Conservation (phyloP, 257 asterid species). For the Phtheirospermum japonicum region DNA sequence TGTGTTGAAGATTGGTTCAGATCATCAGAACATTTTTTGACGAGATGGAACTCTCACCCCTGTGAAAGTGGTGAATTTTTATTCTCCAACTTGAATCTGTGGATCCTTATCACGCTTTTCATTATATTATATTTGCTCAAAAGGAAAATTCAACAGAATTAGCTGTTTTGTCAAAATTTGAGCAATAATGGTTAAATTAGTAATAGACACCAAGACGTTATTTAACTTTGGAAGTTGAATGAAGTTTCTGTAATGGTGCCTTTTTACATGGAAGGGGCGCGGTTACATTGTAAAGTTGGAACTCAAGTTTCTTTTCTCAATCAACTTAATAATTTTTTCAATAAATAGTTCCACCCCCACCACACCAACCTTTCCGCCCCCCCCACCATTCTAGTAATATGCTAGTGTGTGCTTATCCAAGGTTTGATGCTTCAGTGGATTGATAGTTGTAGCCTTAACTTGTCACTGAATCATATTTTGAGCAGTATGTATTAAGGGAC, state of each 20-base stretch:
- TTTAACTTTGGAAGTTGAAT: constrained; percentile 5
- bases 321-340: neutral
- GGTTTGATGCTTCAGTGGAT: constrained; percentile 7
- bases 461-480: constrained; percentile 24
- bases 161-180: neutral
- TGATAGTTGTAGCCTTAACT: constrained; percentile 22
- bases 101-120: neutral
- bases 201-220: neutral
- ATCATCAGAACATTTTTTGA: neutral
- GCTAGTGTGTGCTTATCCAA: neutral
- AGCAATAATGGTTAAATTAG: neutral
- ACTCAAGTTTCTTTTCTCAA: constrained; percentile 14
- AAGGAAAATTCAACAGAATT: constrained; percentile 8
- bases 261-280: neutral
- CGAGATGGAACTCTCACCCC: constrained; percentile 10
- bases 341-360: constrained; percentile 1
- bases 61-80: constrained; percentile 11
- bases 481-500: constrained; percentile 70
- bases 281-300: constrained; percentile 2
- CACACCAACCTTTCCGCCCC: neutral
- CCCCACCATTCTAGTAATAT: constrained; percentile 5
- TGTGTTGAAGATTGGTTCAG: constrained; percentile 10
- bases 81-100: constrained; percentile 4
- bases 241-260: constrained; percentile 10
- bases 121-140: constrained; percentile 1